Evolutionary conservation across 192 early-diverging fungal genomes (phyloP).

Genomic region (Umbelopsis sp.): DNA sequence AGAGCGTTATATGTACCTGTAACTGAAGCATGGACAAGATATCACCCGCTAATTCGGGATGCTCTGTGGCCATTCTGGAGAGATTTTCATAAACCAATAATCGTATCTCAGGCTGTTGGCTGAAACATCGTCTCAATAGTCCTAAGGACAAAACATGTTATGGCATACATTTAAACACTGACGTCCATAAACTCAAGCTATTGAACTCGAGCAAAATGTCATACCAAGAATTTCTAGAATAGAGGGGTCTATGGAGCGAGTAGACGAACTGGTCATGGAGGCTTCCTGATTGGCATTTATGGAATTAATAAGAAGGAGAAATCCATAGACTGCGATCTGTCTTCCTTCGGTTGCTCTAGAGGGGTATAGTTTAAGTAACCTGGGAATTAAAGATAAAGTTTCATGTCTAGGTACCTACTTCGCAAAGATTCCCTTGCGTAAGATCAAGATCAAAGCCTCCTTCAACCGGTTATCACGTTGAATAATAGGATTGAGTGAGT

Average conservation of each 20-base stretch:
- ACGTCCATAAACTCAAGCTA: too few relatives aligned
- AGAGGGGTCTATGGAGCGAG: conserved; percentile 13
- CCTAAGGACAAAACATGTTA: conserved; percentile 34
- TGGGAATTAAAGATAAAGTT: not conserved
- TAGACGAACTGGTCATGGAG: not conserved
- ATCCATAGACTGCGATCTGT: conserved; percentile 60
- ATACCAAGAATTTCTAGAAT: conserved; percentile 53
- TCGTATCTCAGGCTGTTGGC: conserved; percentile 67
- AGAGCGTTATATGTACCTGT: conserved; percentile 38
- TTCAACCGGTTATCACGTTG: conserved; percentile 55
- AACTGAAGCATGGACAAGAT: conserved; percentile 53
- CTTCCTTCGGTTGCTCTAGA: conserved; percentile 58
- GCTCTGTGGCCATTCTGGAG: conserved; percentile 42
- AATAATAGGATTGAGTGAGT: conserved; percentile 55
- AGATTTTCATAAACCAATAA: conserved; percentile 57
- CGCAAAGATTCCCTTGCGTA: conserved; percentile 72
- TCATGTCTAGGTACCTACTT: conserved; percentile 37
- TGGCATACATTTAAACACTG: too few relatives aligned
- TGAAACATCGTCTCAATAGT: conserved; percentile 67
- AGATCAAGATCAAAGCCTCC: conserved; percentile 63
- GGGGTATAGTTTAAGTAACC: not conserved
- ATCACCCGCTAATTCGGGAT: conserved; percentile 36
- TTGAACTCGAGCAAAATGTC: too few relatives aligned
- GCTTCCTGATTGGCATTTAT: not conserved
- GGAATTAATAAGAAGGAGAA: conserved; percentile 51